Conservation (phyloP, 2,329 filamentous ascomycete genomes). For the Dactylonectria estremocensis region DNA sequence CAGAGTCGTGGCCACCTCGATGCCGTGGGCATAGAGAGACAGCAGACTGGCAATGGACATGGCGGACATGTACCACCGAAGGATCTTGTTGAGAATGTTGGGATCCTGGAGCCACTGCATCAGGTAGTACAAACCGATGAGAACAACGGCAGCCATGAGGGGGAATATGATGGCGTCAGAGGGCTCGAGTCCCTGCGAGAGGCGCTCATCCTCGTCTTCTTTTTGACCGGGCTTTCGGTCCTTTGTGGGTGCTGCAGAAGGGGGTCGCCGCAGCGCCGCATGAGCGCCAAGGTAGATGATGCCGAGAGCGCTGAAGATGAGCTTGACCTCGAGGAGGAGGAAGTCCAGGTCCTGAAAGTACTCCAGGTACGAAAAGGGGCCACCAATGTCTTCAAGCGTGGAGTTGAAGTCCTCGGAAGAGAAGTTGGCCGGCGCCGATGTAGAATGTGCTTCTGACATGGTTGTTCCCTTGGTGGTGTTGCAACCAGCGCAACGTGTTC, state of each 20-base stretch:
- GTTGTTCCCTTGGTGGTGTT: constrained; percentile 12
- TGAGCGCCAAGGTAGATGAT: constrained; percentile 90
- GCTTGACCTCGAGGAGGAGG: constrained; percentile 62
- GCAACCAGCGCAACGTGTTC: constrained; percentile 43
- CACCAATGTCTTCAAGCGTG: constrained; percentile 44
- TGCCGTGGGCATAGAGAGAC: constrained; percentile 79
- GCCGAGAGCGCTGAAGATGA: constrained; percentile 78
- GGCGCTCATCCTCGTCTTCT: constrained; percentile 66
- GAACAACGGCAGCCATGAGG: constrained; percentile 78
- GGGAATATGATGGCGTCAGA: constrained; percentile 90
- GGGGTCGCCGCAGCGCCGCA: constrained; percentile 86
- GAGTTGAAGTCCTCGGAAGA: constrained; percentile 51
- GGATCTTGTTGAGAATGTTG: constrained; percentile 83
- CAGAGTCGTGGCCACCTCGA: constrained; percentile 76
- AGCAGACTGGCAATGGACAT: constrained; percentile 85
- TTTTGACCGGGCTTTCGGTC: constrained; percentile 60
- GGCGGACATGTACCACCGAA: constrained; percentile 86
- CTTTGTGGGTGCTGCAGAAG: constrained; percentile 78
- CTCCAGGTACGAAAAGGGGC: constrained; percentile 47
- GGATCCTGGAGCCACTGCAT: constrained; percentile 92
- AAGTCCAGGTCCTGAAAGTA: constrained; percentile 57
- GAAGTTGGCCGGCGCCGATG: constrained; percentile 28
- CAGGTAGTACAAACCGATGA: constrained; percentile 86
- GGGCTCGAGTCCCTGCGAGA: constrained; percentile 68
- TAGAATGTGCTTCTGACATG: constrained; percentile 48